Conservation (phyloP, 2,329 filamentous ascomycete genomes). For the Calonectria naviculata region DNA sequence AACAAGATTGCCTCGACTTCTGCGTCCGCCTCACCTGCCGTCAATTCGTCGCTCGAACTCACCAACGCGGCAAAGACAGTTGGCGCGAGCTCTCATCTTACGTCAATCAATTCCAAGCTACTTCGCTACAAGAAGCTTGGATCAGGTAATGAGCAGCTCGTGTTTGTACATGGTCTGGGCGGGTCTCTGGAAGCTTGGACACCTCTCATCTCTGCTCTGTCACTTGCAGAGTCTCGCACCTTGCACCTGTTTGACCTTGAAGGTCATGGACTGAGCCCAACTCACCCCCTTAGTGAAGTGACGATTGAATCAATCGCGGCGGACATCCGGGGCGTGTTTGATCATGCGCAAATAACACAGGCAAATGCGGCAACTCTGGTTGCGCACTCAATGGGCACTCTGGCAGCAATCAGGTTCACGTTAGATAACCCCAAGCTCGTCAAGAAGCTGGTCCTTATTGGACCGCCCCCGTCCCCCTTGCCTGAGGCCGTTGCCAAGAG, state of each 20-base stretch:
- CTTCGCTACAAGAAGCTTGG: conserved; percentile 51
- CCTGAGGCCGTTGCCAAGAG: conserved; percentile 47
- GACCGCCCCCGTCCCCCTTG: conserved; percentile 58
- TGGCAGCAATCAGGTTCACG: conserved; percentile 57
- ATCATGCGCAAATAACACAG: conserved; percentile 42
- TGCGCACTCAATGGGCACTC: conserved; percentile 63
- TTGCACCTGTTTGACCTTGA: conserved; percentile 64
- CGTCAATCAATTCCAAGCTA: conserved; percentile 51
- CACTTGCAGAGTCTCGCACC: conserved; percentile 15
- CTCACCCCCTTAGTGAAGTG: conserved; percentile 54
- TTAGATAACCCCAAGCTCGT: conserved; percentile 52
- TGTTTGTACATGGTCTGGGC: conserved; percentile 68
- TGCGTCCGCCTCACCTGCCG: not conserved
- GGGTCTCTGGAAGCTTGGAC: conserved; percentile 56
- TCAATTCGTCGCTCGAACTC: conserved; percentile 12
- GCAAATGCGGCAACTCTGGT: conserved; percentile 52
- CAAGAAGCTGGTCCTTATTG: conserved; percentile 57
- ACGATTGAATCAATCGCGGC: conserved; percentile 55
- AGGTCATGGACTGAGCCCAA: conserved; percentile 66
- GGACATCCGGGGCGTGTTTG: conserved; percentile 54
- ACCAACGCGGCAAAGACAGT: conserved; percentile 32
- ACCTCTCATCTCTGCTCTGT: conserved; percentile 53
- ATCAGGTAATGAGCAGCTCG: conserved; percentile 40
- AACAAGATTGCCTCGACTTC: conserved; percentile 22
- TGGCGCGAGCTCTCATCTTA: conserved; percentile 42